phyloP scores from a whole-genome alignment of 345 rosid genomes.

The Arabis hirsuta region DNA sequence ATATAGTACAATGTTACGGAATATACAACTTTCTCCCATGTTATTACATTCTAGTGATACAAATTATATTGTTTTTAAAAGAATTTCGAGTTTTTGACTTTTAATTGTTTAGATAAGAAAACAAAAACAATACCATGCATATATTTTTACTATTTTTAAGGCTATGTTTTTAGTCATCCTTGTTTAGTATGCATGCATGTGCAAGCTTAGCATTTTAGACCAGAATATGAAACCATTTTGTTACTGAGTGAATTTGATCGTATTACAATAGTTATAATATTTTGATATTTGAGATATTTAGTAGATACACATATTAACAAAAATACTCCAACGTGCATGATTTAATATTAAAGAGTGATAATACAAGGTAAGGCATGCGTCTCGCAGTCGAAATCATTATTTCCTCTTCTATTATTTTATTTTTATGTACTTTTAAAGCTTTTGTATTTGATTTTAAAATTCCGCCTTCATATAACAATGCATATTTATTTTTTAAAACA shows the following conservation, averaged over 20 bases:
- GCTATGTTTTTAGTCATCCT: too few relatives aligned
- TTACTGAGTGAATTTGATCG: too few relatives aligned
- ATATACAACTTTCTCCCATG: constrained; percentile 23
- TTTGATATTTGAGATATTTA: background rate
- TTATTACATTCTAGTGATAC: constrained; percentile 25
- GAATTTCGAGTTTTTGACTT: background rate
- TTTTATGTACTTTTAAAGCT: background rate
- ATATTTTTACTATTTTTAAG: too few relatives aligned
- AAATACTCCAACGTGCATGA: constrained; percentile 13
- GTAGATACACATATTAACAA: background rate
- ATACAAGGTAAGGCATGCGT: constrained; percentile 39
- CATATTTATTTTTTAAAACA: too few relatives aligned
- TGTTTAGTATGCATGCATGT: too few relatives aligned
- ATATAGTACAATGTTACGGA: constrained; percentile 22
- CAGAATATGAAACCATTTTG: too few relatives aligned
- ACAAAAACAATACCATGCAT: background rate
- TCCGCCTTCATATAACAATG: too few relatives aligned
- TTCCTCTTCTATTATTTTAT: background rate
- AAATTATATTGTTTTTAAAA: background rate
- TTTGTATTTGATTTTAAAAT: background rate
- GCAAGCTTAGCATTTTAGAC: too few relatives aligned
- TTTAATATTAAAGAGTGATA: constrained; percentile 29
- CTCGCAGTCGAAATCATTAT: constrained; percentile 33
- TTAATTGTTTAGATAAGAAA: background rate
- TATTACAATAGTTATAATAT: background rate